Percentiles rank a stretch among this genome's conserved stretches.
phyloP scores from a whole-genome alignment of 2,329 filamentous ascomycete genomes.

The Trichoderma semiorbis region DNA sequence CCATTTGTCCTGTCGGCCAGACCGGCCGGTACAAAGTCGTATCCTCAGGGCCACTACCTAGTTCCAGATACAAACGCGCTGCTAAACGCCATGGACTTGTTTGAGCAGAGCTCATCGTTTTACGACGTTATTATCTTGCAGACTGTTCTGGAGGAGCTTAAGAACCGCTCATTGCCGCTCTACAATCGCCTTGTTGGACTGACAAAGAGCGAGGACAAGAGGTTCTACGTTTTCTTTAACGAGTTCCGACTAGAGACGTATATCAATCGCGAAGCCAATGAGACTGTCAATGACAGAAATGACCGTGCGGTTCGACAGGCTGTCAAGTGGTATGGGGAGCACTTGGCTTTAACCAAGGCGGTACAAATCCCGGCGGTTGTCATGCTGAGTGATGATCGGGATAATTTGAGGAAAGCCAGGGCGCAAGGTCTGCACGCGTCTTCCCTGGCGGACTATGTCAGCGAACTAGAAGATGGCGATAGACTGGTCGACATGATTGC shows the following conservation, averaged over 20 bases:
- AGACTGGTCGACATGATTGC: conserved; percentile 90
- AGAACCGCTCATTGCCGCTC: conserved; percentile 86
- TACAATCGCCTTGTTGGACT: conserved; percentile 90
- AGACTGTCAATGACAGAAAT: conserved; percentile 94
- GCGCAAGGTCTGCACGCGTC: conserved; percentile 67
- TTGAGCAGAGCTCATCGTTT: conserved; percentile 87
- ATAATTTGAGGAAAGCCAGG: conserved; percentile 79
- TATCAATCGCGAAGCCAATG: conserved; percentile 67
- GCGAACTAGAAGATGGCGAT: conserved; percentile 76
- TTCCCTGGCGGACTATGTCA: conserved; percentile 74
- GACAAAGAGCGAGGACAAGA: conserved; percentile 93
- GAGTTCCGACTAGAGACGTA: conserved; percentile 94
- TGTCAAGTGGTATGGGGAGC: conserved; percentile 85
- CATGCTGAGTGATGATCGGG: conserved; percentile 90
- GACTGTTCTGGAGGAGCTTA: conserved; percentile 92
- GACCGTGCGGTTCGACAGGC: conserved; percentile 85
- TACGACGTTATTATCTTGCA: conserved; percentile 97
- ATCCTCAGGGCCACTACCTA: conserved; percentile 86
- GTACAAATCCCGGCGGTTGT: conserved; percentile 71
- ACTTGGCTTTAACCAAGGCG: conserved; percentile 64
- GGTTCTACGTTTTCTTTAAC: conserved; percentile 99
- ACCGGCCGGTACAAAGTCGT: conserved; percentile 77
- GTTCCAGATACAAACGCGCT: conserved; percentile 96
- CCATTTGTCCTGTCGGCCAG: conserved; percentile 87
- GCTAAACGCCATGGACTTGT: conserved; percentile 93